These are phyloP conservation scores for Paragyromitra xinjiangensis DNA, from an alignment of 495 filamentous ascomycete species.

Conservation along the genomic window DNA sequence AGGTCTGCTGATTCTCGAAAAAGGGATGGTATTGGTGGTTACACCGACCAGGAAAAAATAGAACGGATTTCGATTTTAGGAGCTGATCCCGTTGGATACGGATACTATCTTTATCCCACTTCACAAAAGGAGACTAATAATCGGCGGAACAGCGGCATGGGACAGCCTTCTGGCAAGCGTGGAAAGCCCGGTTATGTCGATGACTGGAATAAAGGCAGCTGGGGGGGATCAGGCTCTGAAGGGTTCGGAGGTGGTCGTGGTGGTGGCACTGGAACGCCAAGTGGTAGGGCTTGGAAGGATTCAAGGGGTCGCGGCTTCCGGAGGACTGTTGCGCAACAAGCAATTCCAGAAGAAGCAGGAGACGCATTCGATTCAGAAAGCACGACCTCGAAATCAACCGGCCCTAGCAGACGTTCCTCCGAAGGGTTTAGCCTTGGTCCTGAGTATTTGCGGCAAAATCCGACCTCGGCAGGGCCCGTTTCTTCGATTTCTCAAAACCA, in stretches of 20 bases:
- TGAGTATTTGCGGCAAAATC: conserved; percentile 4
- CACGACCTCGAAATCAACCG: conserved; percentile 2
- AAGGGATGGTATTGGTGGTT: conserved; percentile 24
- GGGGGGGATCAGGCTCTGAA: conserved; percentile 33
- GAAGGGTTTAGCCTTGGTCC: background rate
- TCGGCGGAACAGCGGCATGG: conserved; percentile 19
- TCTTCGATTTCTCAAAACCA: conserved; percentile 2
- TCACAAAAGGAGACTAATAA: conserved; percentile 26
- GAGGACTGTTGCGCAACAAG: conserved; percentile 43
- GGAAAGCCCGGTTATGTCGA: conserved; percentile 29
- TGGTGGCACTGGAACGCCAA: conserved; percentile 10
- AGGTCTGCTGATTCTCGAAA: conserved; percentile 38
- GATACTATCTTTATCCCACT: conserved; percentile 55
- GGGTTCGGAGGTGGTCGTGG: conserved; percentile 25
- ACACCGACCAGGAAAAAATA: conserved; percentile 53
- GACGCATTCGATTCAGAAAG: conserved; percentile 40
- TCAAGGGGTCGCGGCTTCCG: conserved; percentile 48
- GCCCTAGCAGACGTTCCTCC: conserved; percentile 7
- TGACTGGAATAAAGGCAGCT: conserved; percentile 37
- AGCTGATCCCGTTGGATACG: conserved; percentile 53
- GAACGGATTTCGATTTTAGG: conserved; percentile 54
- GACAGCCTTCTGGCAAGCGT: conserved; percentile 7
- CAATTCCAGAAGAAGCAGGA: conserved; percentile 53
- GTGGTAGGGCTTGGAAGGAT: conserved; percentile 51
- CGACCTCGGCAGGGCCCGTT: background rate